These are phyloP conservation scores for Fusarium keratoplasticum DNA, from an alignment of 2,329 filamentous ascomycete species.

Conservation along the genomic window DNA sequence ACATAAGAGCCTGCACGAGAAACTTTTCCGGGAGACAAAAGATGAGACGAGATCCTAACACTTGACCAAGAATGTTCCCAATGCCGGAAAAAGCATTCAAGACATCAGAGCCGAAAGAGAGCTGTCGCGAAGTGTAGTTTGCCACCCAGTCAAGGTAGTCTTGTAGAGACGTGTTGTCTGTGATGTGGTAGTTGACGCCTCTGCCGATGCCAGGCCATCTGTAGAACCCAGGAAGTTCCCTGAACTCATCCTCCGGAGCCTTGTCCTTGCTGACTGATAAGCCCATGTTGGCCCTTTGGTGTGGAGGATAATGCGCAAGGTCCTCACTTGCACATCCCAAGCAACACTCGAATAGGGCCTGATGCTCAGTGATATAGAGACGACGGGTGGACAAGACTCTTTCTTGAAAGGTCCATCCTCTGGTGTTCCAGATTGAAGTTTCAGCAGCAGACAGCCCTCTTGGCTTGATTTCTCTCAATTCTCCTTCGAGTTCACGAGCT, in stretches of 20 bases:
- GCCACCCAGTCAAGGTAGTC: neutral
- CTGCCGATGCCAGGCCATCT: neutral
- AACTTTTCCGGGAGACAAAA: neutral
- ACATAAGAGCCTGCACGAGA: neutral
- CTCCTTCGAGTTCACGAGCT: neutral
- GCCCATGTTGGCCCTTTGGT: neutral
- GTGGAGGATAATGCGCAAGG: neutral
- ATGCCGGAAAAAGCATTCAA: neutral
- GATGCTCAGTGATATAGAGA: neutral
- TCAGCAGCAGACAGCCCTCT: neutral
- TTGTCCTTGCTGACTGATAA: neutral
- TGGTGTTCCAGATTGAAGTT: neutral
- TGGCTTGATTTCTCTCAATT: neutral
- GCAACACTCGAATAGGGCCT: neutral
- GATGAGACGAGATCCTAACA: neutral
- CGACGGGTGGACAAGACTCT: neutral
- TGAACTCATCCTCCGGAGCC: neutral
- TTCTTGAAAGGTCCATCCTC: constrained; percentile 1
- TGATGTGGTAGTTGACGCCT: neutral
- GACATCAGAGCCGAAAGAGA: neutral
- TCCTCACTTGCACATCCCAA: neutral
- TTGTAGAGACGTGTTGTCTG: neutral
- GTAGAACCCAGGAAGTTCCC: neutral
- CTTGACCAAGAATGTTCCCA: neutral
- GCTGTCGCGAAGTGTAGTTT: neutral